Conservation (phyloP, 2,329 filamentous ascomycete genomes). For the Whalleya microplaca region DNA sequence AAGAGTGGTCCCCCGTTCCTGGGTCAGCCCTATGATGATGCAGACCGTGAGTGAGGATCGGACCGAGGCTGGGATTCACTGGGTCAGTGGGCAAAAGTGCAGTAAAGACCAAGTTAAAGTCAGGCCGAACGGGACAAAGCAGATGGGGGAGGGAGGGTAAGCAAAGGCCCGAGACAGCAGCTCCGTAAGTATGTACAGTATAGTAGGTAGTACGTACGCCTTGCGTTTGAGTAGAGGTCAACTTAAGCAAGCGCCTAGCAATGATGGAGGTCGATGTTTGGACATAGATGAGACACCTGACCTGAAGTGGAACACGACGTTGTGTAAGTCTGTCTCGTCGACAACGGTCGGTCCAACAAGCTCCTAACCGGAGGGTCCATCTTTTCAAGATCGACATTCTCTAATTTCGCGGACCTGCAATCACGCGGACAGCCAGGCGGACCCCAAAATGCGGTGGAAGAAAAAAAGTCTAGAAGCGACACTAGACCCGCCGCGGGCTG, state of each 20-base stretch:
- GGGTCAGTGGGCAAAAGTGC: not conserved
- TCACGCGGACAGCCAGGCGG: conserved; percentile 24
- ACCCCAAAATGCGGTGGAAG: conserved; percentile 9
- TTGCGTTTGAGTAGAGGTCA: conserved; percentile 18
- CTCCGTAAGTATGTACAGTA: not conserved
- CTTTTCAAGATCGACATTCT: conserved; percentile 20
- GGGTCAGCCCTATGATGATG: not conserved
- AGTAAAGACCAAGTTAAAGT: not conserved
- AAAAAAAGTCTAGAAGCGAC: conserved; percentile 26
- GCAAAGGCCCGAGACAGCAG: not conserved
- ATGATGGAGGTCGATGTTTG: conserved; percentile 16
- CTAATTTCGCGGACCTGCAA: conserved; percentile 23
- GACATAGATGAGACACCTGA: conserved; percentile 24
- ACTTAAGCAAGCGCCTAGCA: conserved; percentile 23
- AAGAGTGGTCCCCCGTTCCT: not conserved
- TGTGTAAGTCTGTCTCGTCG: conserved; percentile 17
- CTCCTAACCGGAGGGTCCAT: conserved; percentile 14
- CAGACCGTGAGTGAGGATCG: not conserved
- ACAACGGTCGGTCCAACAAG: conserved; percentile 17
- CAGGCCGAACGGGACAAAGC: not conserved
- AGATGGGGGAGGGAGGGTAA: not conserved
- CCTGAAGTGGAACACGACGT: conserved; percentile 24
- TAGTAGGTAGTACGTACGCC: conserved; percentile 1
- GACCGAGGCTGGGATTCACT: not conserved
- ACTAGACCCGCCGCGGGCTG: conserved; percentile 20